These are phyloP conservation scores for Sinapis alba DNA, from an alignment of 441 rosid species.

Conservation along the genomic window DNA sequence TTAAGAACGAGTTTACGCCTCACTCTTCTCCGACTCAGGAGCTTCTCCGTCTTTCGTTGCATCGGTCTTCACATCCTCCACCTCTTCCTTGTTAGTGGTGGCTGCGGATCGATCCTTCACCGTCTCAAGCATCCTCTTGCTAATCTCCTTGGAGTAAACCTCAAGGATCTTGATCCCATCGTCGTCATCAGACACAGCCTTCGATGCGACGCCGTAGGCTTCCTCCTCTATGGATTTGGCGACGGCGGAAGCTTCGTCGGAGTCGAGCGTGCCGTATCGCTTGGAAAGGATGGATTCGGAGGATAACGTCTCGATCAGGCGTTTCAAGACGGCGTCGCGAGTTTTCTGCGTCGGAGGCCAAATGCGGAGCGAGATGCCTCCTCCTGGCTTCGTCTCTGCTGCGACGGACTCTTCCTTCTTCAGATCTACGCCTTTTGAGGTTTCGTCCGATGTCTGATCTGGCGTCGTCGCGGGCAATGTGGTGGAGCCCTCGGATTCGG, in stretches of 20 bases:
- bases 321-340: conserved; percentile 74
- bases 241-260: conserved; percentile 60
- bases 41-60: conserved; percentile 32
- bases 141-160: conserved; percentile 86
- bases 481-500: conserved; percentile 22
- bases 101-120: conserved; percentile 55
- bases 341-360: conserved; percentile 96
- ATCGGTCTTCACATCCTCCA: background rate
- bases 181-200: conserved; percentile 49
- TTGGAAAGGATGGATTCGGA: conserved; percentile 78
- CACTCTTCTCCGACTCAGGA: conserved; percentile 41
- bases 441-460: conserved; percentile 16
- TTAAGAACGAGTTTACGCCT: conserved; percentile 44
- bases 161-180: conserved; percentile 87
- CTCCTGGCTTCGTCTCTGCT: conserved; percentile 26
- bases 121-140: conserved; percentile 79
- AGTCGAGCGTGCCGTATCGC: conserved; percentile 70
- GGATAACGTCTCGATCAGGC: conserved; percentile 78
- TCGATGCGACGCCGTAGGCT: conserved; percentile 61
- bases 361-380: conserved; percentile 56
- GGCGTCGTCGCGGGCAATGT: background rate
- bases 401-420: conserved; percentile 17
- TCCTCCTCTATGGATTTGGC: conserved; percentile 79
- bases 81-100: conserved; percentile 30
- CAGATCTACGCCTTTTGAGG: conserved; percentile 30